These are phyloP conservation scores for Aspergillus awamori DNA, from an alignment of 2,329 filamentous ascomycete genomes.

Conservation along the genomic window DNA sequence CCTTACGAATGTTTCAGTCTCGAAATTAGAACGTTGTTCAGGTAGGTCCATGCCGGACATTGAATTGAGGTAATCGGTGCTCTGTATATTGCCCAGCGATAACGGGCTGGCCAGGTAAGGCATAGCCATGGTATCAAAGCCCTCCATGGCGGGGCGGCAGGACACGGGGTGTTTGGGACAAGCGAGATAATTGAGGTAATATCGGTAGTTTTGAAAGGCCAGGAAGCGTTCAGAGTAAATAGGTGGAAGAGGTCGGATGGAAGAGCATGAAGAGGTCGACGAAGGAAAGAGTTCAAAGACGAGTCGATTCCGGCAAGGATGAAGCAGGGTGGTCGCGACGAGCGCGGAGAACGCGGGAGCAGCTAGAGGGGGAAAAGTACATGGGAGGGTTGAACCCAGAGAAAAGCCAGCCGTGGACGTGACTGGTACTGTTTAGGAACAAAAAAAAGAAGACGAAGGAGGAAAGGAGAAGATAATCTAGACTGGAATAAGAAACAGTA, in stretches of 20 bases:
- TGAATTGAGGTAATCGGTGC: constrained; percentile 51
- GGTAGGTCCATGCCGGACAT: constrained; percentile 58
- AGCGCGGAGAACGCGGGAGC: constrained; percentile 16
- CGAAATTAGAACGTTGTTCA: constrained; percentile 63
- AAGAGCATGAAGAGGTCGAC: background rate
- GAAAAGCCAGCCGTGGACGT: too few species aligned
- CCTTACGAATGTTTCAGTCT: constrained; percentile 64
- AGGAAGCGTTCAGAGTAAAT: background rate
- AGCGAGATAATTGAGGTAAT: background rate
- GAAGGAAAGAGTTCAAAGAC: background rate
- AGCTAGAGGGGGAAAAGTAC: constrained; percentile 14
- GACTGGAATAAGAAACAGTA: too few species aligned
- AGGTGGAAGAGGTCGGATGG: constrained; percentile 12
- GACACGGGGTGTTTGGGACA: background rate
- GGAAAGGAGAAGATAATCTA: constrained; percentile 9
- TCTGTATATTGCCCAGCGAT: constrained; percentile 56
- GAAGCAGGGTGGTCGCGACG: constrained; percentile 14
- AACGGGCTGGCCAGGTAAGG: constrained; percentile 63
- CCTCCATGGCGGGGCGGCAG: constrained; percentile 48
- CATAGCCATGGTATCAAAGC: constrained; percentile 65
- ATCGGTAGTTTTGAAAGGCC: background rate
- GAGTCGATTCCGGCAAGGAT: constrained; percentile 1
- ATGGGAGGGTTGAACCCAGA: background rate
- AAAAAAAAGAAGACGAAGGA: background rate
- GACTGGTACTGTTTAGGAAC: too few species aligned